phyloP scores from a whole-genome alignment of 495 filamentous ascomycete genomes.

The Aspergillus cavernicola region DNA sequence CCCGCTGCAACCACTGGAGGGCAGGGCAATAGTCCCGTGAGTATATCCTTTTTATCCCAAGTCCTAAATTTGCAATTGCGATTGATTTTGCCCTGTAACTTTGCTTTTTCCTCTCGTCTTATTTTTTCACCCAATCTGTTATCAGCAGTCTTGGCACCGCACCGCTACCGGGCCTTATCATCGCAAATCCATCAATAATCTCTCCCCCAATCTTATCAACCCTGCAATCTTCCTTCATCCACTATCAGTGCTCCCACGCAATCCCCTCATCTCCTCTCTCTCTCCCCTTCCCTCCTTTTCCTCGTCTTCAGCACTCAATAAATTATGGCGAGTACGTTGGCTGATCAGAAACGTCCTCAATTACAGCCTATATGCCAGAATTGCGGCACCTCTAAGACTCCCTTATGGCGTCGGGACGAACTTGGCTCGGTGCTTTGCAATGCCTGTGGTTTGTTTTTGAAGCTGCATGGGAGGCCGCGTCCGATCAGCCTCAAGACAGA shows the following conservation, averaged over 20 bases:
- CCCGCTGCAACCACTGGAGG: constrained; percentile 66
- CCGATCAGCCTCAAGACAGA: constrained; percentile 98
- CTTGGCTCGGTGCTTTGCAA: constrained; percentile 97
- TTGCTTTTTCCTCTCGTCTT: constrained; percentile 22
- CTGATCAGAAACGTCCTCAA: constrained; percentile 55
- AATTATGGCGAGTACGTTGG: constrained; percentile 54
- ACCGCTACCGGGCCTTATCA: constrained; percentile 41
- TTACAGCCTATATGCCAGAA: constrained; percentile 96
- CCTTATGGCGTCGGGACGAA: constrained; percentile 96
- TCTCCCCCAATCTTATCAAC: constrained; percentile 54
- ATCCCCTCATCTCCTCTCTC: constrained; percentile 18
- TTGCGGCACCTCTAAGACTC: constrained; percentile 91
- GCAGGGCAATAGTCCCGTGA: constrained; percentile 63
- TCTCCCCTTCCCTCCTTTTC: constrained; percentile 18
- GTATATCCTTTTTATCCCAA: constrained; percentile 28
- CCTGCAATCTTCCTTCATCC: constrained; percentile 22
- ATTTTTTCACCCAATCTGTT: constrained; percentile 32
- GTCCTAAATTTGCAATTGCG: background rate
- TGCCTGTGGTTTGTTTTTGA: constrained; percentile 94
- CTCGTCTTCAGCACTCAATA: constrained; percentile 12
- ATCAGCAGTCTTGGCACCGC: constrained; percentile 40
- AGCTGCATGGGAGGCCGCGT: constrained; percentile 87
- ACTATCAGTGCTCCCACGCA: constrained; percentile 25
- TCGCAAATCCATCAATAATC: constrained; percentile 32
- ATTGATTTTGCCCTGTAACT: constrained; percentile 7